Percentiles rank a stretch among this genome's conserved stretches.
phyloP scores from a whole-genome alignment of 192 early-diverging fungal species.

The Coemansia sp. region DNA sequence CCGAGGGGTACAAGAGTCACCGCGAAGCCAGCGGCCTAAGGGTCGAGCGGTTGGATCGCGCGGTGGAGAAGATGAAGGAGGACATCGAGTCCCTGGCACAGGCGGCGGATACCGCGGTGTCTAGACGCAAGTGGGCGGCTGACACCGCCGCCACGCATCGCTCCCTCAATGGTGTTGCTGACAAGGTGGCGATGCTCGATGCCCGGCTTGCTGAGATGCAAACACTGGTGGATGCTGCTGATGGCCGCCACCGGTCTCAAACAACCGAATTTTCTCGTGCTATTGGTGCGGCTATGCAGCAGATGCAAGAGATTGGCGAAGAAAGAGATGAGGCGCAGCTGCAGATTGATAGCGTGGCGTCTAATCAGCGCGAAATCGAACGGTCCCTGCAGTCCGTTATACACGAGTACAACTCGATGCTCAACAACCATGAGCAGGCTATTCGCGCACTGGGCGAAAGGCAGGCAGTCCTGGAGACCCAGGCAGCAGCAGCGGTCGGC shows the following conservation, averaged over 20 bases:
- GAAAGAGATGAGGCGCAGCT: slow-evolving; percentile 14
- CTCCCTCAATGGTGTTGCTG: slow-evolving; percentile 12
- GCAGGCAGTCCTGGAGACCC: slow-evolving; percentile 32
- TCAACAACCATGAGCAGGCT: slow-evolving; percentile 44
- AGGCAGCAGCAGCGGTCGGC: background rate
- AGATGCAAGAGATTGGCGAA: slow-evolving; percentile 1
- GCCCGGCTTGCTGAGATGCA: slow-evolving; percentile 8
- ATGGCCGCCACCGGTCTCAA: slow-evolving; percentile 11
- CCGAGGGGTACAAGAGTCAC: background rate
- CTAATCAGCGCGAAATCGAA: slow-evolving; percentile 13
- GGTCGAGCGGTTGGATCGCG: slow-evolving; percentile 6
- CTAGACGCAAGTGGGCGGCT: slow-evolving; percentile 5
- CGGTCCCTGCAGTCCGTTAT: slow-evolving; percentile 18
- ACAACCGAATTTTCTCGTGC: background rate
- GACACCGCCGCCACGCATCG: slow-evolving; percentile 10
- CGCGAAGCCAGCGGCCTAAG: slow-evolving; percentile 12
- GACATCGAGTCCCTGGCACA: slow-evolving; percentile 25
- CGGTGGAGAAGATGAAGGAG: slow-evolving; percentile 20
- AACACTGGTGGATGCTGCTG: background rate
- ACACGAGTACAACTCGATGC: slow-evolving; percentile 33
- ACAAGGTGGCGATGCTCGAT: slow-evolving; percentile 7
- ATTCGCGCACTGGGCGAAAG: slow-evolving; percentile 26
- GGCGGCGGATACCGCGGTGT: slow-evolving; percentile 7
- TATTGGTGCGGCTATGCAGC: background rate
- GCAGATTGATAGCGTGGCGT: slow-evolving; percentile 13